Conservation (phyloP, 2,329 filamentous ascomycete species). For the Mollisia scopiformis region DNA sequence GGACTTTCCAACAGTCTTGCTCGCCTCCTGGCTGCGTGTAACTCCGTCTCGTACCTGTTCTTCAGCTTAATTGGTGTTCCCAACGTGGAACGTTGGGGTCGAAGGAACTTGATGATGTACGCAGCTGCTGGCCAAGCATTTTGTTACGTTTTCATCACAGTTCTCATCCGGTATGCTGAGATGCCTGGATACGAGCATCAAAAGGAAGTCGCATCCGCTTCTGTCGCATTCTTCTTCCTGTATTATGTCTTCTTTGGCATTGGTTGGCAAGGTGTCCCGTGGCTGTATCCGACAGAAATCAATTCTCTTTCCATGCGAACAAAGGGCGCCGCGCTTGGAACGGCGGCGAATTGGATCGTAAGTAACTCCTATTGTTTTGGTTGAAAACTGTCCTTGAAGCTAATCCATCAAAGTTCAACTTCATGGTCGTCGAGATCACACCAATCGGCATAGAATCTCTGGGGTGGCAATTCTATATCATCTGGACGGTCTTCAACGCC, state of each 20-base stretch:
- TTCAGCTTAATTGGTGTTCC: constrained; percentile 12
- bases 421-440: constrained; percentile 52
- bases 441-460: constrained; percentile 50
- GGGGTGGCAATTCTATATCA: constrained; percentile 54
- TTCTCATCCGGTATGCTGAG: constrained; percentile 10
- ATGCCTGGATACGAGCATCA: constrained; percentile 11
- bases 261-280: constrained; percentile 33
- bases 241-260: constrained; percentile 14
- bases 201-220: constrained; percentile 10
- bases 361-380: not conserved
- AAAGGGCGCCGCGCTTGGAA: constrained; percentile 38
- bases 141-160: constrained; percentile 33
- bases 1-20: constrained; percentile 41
- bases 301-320: constrained; percentile 36
- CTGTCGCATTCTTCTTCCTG: constrained; percentile 13
- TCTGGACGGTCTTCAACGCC: constrained; percentile 45
- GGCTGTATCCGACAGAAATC: constrained; percentile 41
- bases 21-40: not conserved
- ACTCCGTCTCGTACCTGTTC: not conserved
- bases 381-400: no score
- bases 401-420: constrained; percentile 28
- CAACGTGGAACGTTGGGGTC: constrained; percentile 53
- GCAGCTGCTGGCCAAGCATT: constrained; percentile 39
- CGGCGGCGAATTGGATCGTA: constrained; percentile 38
- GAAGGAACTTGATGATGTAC: constrained; percentile 61